Conservation (phyloP, 441 rosid genomes). For the Eutrema salsugineum region DNA sequence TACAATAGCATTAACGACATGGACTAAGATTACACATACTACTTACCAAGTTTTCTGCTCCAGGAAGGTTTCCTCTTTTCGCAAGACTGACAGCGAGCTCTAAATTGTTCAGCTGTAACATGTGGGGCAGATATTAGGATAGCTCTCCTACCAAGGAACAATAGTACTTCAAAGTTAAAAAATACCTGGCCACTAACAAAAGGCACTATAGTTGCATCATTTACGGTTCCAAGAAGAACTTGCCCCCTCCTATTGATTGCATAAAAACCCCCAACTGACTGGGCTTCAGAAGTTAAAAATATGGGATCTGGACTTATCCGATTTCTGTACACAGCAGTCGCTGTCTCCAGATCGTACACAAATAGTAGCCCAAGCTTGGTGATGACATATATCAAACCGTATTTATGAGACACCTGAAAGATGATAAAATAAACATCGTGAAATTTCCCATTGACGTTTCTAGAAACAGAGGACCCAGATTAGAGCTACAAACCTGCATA, state of each 20-base stretch:
- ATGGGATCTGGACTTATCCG: constrained; percentile 95
- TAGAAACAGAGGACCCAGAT: no score
- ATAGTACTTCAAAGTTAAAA: no score
- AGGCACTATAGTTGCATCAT: constrained; percentile 79
- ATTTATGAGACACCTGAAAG: constrained; percentile 44
- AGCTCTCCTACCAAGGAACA: no score
- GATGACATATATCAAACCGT: constrained; percentile 73
- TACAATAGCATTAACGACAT: no score
- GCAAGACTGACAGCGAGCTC: constrained; percentile 93
- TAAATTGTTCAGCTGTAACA: constrained; percentile 47
- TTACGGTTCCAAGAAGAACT: constrained; percentile 77
- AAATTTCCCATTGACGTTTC: no score
- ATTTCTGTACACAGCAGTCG: constrained; percentile 86
- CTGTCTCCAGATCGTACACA: constrained; percentile 93
- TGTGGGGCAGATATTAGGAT: no score
- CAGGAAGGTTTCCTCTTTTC: constrained; percentile 88
- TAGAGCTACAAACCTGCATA: constrained; percentile 43
- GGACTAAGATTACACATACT: no score
- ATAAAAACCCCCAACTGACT: constrained; percentile 76
- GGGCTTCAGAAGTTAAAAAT: constrained; percentile 84
- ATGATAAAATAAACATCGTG: no score
- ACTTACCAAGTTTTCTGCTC: constrained; percentile 75
- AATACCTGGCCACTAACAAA: constrained; percentile 84
- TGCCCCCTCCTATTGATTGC: constrained; percentile 88
- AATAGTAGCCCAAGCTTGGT: constrained; percentile 91